phyloP scores from a whole-genome alignment of 805 yeast species.

The Spathaspora arborariae region DNA sequence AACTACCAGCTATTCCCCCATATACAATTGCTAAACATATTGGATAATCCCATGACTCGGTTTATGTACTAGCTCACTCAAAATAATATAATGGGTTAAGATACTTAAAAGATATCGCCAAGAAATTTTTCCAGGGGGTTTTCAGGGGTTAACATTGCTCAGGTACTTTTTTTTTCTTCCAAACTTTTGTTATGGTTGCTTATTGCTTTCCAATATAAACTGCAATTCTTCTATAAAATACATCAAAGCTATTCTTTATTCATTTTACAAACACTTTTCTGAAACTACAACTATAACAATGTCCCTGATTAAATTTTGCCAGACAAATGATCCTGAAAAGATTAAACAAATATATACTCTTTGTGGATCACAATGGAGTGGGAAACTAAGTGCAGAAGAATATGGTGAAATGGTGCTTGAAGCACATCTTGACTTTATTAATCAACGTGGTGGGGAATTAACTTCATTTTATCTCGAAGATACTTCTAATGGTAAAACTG shows the following conservation, averaged over 20 bases:
- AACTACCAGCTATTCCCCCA: too few relatives aligned
- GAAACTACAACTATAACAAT: background rate
- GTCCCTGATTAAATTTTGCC: constrained; percentile 2
- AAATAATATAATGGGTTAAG: too few relatives aligned
- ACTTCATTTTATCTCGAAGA: constrained; percentile 26
- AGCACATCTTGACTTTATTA: constrained; percentile 1
- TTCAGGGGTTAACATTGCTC: background rate
- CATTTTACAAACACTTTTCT: too few relatives aligned
- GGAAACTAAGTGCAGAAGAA: constrained; percentile 13
- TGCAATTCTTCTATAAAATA: too few relatives aligned
- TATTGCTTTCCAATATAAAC: background rate
- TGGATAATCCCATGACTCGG: too few relatives aligned
- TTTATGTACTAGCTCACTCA: too few relatives aligned
- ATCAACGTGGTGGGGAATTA: constrained; percentile 15
- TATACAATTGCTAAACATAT: too few relatives aligned
- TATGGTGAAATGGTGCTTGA: constrained; percentile 19
- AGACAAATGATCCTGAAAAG: constrained; percentile 20
- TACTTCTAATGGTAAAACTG: constrained; percentile 14
- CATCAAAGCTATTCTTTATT: too few relatives aligned
- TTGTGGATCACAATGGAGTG: constrained; percentile 24
- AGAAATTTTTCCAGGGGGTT: too few relatives aligned
- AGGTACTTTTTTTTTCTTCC: too few relatives aligned
- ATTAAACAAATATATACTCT: constrained; percentile 18
- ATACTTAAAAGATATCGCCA: too few relatives aligned
- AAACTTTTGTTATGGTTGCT: background rate